Percentiles rank a stretch among this genome's conserved stretches.
Evolutionary conservation across 148 eudicot species (phyloP).

Genomic region (Silene conica): DNA sequence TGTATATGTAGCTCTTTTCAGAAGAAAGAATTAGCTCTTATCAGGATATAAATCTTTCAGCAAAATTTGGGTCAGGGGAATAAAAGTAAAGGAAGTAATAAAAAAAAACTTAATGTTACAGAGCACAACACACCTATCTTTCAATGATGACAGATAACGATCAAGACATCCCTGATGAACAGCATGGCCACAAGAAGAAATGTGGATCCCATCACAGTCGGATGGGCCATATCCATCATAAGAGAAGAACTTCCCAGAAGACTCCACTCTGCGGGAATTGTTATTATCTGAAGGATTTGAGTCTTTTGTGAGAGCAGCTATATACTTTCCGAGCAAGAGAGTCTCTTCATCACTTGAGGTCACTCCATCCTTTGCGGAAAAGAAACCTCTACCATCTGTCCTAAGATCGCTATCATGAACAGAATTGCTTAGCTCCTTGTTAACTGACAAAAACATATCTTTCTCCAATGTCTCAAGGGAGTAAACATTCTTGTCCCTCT

Average conservation of each 20-base stretch:
- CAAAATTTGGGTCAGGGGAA: neutral
- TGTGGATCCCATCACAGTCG: slow-evolving; percentile 77
- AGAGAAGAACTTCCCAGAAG: slow-evolving; percentile 28
- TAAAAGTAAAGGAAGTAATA: neutral
- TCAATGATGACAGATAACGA: slow-evolving; percentile 80
- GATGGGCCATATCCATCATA: slow-evolving; percentile 62
- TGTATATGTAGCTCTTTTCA: neutral
- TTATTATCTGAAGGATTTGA: slow-evolving; percentile 40
- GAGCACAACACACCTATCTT: slow-evolving; percentile 55
- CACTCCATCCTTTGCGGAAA: slow-evolving; percentile 22
- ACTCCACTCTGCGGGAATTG: slow-evolving; percentile 31
- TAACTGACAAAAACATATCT: slow-evolving; percentile 46
- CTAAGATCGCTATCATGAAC: slow-evolving; percentile 25
- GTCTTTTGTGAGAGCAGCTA: slow-evolving; percentile 61
- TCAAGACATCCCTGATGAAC: slow-evolving; percentile 97
- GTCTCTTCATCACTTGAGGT: slow-evolving; percentile 30
- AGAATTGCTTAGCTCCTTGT: slow-evolving; percentile 30
- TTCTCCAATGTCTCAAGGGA: slow-evolving; percentile 69
- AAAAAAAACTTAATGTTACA: neutral
- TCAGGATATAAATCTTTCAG: neutral
- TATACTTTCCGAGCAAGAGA: slow-evolving; percentile 70
- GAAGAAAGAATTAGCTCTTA: neutral
- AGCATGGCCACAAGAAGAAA: slow-evolving; percentile 98
- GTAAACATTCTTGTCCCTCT: slow-evolving; percentile 32
- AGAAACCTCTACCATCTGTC: slow-evolving; percentile 24